Evolutionary conservation across 192 early-diverging fungal genomes (phyloP).

Genomic region (Cladochytrium replicatum): DNA sequence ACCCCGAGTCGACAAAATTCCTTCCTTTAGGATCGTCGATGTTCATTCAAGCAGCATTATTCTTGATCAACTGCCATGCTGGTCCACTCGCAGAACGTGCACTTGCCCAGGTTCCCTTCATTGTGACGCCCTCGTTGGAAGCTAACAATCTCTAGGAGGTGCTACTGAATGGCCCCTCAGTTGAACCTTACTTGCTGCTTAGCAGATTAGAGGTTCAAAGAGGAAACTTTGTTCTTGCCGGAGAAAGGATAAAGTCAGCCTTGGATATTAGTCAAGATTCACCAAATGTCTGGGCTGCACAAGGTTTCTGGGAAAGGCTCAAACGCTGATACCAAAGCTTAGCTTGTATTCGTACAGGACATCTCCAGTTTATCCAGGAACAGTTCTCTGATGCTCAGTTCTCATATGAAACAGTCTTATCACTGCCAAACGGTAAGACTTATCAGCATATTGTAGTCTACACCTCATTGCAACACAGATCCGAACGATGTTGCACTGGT

Average conservation of each 20-base stretch:
- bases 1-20: background rate
- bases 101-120: slow-evolving; percentile 24
- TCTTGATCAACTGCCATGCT: slow-evolving; percentile 38
- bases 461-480: slow-evolving; percentile 14
- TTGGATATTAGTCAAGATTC: slow-evolving; percentile 42
- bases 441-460: background rate
- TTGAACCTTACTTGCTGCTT: slow-evolving; percentile 38
- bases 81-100: slow-evolving; percentile 41
- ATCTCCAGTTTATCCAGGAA: slow-evolving; percentile 40
- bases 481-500: slow-evolving; percentile 31
- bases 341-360: slow-evolving; percentile 7
- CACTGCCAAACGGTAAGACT: slow-evolving; percentile 27
- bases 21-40: slow-evolving; percentile 12
- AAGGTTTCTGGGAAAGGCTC: slow-evolving; percentile 24
- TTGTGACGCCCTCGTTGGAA: background rate
- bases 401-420: slow-evolving; percentile 45
- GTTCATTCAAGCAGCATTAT: slow-evolving; percentile 36
- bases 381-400: slow-evolving; percentile 29
- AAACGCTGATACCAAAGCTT: too few relatives aligned
- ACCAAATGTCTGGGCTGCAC: slow-evolving; percentile 42
- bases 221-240: slow-evolving; percentile 23
- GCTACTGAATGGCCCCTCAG: slow-evolving; percentile 18
- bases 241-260: slow-evolving; percentile 30
- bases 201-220: slow-evolving; percentile 39
- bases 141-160: slow-evolving; percentile 23